A percentile compares a stretch with the other conserved stretches of the same genome.
phyloP scores from a whole-genome alignment of 1,284 basidiomycete species.

The Irpex sp. region DNA sequence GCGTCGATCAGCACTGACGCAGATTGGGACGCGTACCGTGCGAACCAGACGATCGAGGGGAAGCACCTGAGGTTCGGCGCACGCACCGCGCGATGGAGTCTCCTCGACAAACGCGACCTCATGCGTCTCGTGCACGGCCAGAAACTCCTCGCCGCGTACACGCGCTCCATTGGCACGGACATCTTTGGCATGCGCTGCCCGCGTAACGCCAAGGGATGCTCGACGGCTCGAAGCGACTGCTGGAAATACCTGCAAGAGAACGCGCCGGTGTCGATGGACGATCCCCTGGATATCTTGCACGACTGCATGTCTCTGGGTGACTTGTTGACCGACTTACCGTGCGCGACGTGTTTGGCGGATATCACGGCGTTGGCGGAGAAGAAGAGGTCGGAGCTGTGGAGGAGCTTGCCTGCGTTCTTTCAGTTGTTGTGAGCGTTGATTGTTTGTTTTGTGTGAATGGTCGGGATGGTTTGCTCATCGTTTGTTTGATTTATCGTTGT shows the following conservation, averaged over 20 bases:
- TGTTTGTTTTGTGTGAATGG: not conserved
- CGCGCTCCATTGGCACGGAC: conserved; percentile 25
- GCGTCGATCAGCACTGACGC: conserved; percentile 27
- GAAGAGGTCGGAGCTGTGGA: conserved; percentile 27
- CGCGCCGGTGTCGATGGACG: conserved; percentile 29
- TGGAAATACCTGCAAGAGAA: conserved; percentile 31
- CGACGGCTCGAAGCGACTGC: conserved; percentile 24
- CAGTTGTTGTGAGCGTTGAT: conserved; percentile 14
- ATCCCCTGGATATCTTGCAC: conserved; percentile 27
- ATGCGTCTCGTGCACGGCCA: conserved; percentile 28
- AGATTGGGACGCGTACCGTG: conserved; percentile 27
- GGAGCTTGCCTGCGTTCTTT: conserved; percentile 26
- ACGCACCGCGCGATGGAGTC: conserved; percentile 26
- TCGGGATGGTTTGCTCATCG: not conserved
- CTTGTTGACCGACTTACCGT: conserved; percentile 25
- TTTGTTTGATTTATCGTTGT: not conserved
- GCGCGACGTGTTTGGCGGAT: conserved; percentile 22
- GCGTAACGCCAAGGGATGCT: conserved; percentile 23
- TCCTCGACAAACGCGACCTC: conserved; percentile 27
- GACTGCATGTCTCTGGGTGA: conserved; percentile 26
- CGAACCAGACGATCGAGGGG: conserved; percentile 17
- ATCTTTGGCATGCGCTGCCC: conserved; percentile 25
- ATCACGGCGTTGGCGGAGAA: conserved; percentile 25
- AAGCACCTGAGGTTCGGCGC: conserved; percentile 28
- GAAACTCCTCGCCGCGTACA: conserved; percentile 27